phyloP scores from a whole-genome alignment of 2,329 filamentous ascomycete genomes.

The Sarocladium strictum region DNA sequence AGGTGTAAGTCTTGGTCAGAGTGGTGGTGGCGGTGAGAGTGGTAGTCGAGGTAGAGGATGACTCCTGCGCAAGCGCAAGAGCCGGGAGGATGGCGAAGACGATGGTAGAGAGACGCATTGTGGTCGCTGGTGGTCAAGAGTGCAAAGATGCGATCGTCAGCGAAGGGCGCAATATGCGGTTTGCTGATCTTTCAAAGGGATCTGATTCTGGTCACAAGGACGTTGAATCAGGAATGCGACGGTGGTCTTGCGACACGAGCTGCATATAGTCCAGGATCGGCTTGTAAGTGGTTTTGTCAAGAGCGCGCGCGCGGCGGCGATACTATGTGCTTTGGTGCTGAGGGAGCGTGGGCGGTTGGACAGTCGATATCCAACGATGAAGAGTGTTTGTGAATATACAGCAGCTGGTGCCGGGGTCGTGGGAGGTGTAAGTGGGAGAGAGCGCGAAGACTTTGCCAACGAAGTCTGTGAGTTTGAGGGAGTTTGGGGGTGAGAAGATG shows the following conservation, averaged over 20 bases:
- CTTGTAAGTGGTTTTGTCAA: not conserved
- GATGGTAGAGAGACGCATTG: conserved; percentile 36
- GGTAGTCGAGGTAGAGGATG: conserved; percentile 25
- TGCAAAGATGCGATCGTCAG: conserved; percentile 17
- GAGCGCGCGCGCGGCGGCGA: conserved; percentile 4
- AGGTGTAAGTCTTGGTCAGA: conserved; percentile 45
- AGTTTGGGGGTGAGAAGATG: conserved; percentile 9
- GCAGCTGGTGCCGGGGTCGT: conserved; percentile 10
- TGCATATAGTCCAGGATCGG: not conserved
- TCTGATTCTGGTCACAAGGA: not conserved
- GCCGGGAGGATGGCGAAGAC: conserved; percentile 46
- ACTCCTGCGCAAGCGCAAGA: conserved; percentile 40
- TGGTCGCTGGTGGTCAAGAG: conserved; percentile 17
- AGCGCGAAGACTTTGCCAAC: conserved; percentile 48
- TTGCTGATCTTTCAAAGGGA: not conserved
- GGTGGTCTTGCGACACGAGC: not conserved
- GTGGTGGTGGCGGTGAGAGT: conserved; percentile 45
- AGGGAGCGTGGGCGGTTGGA: conserved; percentile 14
- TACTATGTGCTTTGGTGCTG: conserved; percentile 11
- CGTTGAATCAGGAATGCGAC: conserved; percentile 1
- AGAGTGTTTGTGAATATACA: not conserved
- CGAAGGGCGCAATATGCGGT: conserved; percentile 14
- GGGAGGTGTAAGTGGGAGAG: conserved; percentile 14
- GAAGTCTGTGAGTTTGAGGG: conserved; percentile 34
- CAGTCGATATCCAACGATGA: conserved; percentile 22